Conservation (phyloP, 352 stramenopile genomes). For the Elongisporangium undulatum region DNA sequence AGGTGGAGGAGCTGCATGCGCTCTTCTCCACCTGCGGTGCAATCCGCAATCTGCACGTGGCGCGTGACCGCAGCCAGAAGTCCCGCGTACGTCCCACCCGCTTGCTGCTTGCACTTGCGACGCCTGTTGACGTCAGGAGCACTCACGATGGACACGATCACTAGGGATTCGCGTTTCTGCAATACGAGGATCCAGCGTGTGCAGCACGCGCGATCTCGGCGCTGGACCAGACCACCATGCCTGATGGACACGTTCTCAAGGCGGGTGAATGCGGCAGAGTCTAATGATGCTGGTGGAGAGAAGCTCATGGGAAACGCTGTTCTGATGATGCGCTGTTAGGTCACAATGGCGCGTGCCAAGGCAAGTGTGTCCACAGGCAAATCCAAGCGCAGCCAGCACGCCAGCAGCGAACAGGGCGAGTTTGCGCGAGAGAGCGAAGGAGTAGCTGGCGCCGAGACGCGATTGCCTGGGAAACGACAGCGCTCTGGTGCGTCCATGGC, state of each 20-base stretch:
- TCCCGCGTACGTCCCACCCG: conserved; percentile 36
- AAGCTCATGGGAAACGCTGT: not conserved
- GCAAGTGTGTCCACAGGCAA: conserved; percentile 37
- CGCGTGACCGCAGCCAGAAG: conserved; percentile 73
- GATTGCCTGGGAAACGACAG: conserved; percentile 51
- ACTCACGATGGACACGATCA: conserved; percentile 4
- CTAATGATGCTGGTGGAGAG: not conserved
- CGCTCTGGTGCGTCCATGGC: conserved; percentile 39
- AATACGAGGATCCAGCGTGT: conserved; percentile 52
- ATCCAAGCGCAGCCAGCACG: conserved; percentile 65
- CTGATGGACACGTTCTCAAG: conserved; percentile 74
- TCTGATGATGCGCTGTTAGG: conserved; percentile 20
- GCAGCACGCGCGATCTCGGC: conserved; percentile 50
- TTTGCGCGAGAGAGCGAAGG: conserved; percentile 15
- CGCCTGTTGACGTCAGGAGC: conserved; percentile 1
- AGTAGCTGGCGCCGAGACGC: conserved; percentile 15
- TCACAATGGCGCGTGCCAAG: conserved; percentile 64
- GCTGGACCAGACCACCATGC: conserved; percentile 55
- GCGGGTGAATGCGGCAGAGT: conserved; percentile 24
- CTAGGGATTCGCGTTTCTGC: conserved; percentile 75
- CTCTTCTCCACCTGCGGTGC: conserved; percentile 55
- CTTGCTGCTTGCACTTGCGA: not conserved
- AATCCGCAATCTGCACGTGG: conserved; percentile 66
- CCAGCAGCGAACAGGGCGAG: conserved; percentile 17
- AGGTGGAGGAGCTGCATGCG: conserved; percentile 51